Percentiles rank a stretch among this genome's conserved stretches.
phyloP scores from a whole-genome alignment of 176 grass and related monocot species.

The Zizania latifolia region DNA sequence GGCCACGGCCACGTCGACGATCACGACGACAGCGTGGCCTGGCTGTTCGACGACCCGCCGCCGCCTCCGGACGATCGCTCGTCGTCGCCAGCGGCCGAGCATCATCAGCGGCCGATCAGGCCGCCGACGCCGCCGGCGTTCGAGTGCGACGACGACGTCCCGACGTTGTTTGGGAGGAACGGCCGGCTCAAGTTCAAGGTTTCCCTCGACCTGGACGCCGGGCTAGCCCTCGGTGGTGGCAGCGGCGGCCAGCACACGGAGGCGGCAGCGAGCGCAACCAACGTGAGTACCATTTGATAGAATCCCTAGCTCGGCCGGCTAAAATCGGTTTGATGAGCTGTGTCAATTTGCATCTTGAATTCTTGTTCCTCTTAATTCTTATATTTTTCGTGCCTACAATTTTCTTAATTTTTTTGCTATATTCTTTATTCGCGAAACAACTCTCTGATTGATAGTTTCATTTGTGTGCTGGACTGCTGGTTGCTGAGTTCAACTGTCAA shows the following conservation, averaged over 20 bases:
- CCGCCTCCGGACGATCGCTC: neutral
- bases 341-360: neutral
- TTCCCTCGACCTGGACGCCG: neutral
- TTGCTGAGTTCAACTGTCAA: neutral
- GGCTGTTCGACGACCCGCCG: slow-evolving; percentile 43
- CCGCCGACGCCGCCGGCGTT: too few species aligned
- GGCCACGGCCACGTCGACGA: slow-evolving; percentile 16
- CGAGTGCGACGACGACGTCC: neutral
- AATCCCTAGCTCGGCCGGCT: neutral
- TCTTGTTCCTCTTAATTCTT: neutral
- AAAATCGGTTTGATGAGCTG: neutral
- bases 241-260: neutral
- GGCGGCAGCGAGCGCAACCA: slow-evolving; percentile 27
- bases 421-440: neutral
- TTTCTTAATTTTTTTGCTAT: too few species aligned
- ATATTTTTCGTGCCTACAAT: too few species aligned
- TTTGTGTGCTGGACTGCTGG: neutral
- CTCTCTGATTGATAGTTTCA: too few species aligned
- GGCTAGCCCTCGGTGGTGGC: neutral
- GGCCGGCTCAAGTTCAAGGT: slow-evolving; percentile 39
- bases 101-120: neutral
- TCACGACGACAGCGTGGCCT: slow-evolving; percentile 25
- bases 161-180: neutral
- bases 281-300: slow-evolving; percentile 38
- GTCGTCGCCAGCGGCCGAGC: neutral